These are phyloP conservation scores for Bothriochloa decipiens DNA, from an alignment of 176 grass and related monocot species.

Conservation along the genomic window DNA sequence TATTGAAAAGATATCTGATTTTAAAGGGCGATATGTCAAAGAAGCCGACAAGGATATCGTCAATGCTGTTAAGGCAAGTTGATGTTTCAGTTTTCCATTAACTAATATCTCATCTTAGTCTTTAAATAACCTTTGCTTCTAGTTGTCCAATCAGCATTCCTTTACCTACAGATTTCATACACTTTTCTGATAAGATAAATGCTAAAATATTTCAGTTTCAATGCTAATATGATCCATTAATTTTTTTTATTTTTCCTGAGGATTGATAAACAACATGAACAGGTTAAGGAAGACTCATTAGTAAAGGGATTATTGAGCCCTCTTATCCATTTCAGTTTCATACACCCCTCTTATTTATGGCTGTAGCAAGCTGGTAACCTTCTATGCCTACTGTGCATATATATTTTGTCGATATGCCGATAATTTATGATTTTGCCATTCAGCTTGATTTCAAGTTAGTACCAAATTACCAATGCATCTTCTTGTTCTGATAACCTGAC, in stretches of 20 bases:
- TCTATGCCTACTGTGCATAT: constrained; percentile 40
- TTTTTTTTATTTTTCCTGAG: constrained; percentile 2
- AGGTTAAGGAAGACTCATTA: constrained; percentile 96
- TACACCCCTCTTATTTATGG: constrained; percentile 95
- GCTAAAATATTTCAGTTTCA: neutral
- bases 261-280: constrained; percentile 40
- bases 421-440: constrained; percentile 20
- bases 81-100: constrained; percentile 30
- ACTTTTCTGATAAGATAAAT: neutral
- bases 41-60: constrained; percentile 95
- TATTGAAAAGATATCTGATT: constrained; percentile 76
- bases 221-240: constrained; percentile 4
- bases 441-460: constrained; percentile 26
- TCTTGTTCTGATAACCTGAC: constrained; percentile 32
- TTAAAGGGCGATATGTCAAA: constrained; percentile 81
- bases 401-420: constrained; percentile 14
- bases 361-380: constrained; percentile 96
- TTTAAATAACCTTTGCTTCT: constrained; percentile 23
- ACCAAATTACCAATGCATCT: neutral
- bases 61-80: constrained; percentile 76
- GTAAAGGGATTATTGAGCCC: constrained; percentile 81
- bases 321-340: constrained; percentile 97
- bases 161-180: constrained; percentile 33
- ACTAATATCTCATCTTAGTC: neutral
- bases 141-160: constrained; percentile 22